These are phyloP conservation scores for Ormosia semicastrata DNA, from an alignment of 306 rosid species.

Conservation along the genomic window DNA sequence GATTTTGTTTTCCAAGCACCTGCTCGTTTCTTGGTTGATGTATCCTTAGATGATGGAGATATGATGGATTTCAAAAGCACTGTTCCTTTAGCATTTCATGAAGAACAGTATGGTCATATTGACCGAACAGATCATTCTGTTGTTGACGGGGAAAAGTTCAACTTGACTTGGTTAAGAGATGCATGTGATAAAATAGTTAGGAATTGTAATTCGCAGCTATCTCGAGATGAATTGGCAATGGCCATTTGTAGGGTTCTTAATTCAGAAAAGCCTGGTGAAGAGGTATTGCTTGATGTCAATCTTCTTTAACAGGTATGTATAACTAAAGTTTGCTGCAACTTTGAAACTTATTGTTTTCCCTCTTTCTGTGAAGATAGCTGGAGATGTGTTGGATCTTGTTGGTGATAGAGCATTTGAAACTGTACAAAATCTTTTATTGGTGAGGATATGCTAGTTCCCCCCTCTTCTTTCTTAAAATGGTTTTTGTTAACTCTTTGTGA, in stretches of 20 bases:
- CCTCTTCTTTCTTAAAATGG: conserved; percentile 2
- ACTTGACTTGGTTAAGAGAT: conserved; percentile 82
- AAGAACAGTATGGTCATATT: conserved; percentile 33
- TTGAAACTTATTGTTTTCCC: conserved; percentile 16
- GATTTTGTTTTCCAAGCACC: conserved; percentile 81
- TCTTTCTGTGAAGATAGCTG: conserved; percentile 68
- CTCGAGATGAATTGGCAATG: conserved; percentile 86
- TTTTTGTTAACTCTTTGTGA: conserved; percentile 20
- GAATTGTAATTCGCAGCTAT: conserved; percentile 47
- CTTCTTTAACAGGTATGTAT: not conserved
- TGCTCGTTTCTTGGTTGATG: conserved; percentile 77
- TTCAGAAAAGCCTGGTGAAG: conserved; percentile 92
- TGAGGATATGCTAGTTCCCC: conserved; percentile 41
- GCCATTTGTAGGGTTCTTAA: conserved; percentile 90
- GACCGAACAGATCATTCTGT: conserved; percentile 28
- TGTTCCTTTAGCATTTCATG: conserved; percentile 42
- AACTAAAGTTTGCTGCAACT: conserved; percentile 17
- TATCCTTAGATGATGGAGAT: conserved; percentile 66
- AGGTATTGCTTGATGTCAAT: conserved; percentile 51
- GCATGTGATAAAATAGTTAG: conserved; percentile 70
- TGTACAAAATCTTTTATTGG: conserved; percentile 79
- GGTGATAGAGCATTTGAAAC: conserved; percentile 91
- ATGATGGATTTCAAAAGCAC: conserved; percentile 52
- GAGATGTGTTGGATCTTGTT: conserved; percentile 87
- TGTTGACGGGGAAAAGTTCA: conserved; percentile 47